Conservation (phyloP, 2,329 filamentous ascomycete species). For the Diplodia sapinea region DNA sequence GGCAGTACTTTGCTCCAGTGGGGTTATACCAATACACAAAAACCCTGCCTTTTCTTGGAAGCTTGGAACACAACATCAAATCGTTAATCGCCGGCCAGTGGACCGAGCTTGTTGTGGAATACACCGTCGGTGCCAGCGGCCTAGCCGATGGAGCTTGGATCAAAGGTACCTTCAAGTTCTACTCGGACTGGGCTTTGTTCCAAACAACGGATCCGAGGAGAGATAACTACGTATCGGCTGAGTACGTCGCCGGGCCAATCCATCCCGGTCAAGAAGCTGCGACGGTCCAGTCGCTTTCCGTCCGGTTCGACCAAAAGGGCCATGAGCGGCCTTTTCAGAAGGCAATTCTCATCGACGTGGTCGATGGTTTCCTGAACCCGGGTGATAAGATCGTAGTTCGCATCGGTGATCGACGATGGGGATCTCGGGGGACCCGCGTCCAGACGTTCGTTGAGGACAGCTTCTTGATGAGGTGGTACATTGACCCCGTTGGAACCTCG, state of each 20-base stretch:
- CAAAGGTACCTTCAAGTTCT: slow-evolving; percentile 50
- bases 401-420: slow-evolving; percentile 44
- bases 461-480: slow-evolving; percentile 47
- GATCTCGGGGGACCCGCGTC: slow-evolving; percentile 42
- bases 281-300: slow-evolving; percentile 43
- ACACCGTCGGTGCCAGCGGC: slow-evolving; percentile 43
- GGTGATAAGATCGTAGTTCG: slow-evolving; percentile 45
- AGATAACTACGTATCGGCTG: slow-evolving; percentile 40
- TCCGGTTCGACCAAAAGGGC: slow-evolving; percentile 50
- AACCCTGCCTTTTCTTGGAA: slow-evolving; percentile 13
- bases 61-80: background rate
- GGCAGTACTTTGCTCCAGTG: background rate
- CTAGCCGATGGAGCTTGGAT: slow-evolving; percentile 48
- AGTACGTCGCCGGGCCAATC: slow-evolving; percentile 40
- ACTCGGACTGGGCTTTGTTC: slow-evolving; percentile 48
- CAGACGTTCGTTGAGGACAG: slow-evolving; percentile 48
- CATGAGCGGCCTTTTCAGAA: slow-evolving; percentile 50
- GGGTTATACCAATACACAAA: slow-evolving; percentile 13
- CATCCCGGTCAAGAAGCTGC: slow-evolving; percentile 42
- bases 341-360: slow-evolving; percentile 38
- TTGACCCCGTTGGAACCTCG: slow-evolving; percentile 48
- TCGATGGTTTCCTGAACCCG: slow-evolving; percentile 48
- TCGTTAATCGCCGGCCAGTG: slow-evolving; percentile 10
- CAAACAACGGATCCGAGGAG: slow-evolving; percentile 41
- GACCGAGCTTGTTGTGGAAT: slow-evolving; percentile 31